A percentile compares a stretch with the other conserved stretches of the same genome.
Evolutionary conservation across 106 monocot species (phyloP).

Genomic region (Acorus gramineus): DNA sequence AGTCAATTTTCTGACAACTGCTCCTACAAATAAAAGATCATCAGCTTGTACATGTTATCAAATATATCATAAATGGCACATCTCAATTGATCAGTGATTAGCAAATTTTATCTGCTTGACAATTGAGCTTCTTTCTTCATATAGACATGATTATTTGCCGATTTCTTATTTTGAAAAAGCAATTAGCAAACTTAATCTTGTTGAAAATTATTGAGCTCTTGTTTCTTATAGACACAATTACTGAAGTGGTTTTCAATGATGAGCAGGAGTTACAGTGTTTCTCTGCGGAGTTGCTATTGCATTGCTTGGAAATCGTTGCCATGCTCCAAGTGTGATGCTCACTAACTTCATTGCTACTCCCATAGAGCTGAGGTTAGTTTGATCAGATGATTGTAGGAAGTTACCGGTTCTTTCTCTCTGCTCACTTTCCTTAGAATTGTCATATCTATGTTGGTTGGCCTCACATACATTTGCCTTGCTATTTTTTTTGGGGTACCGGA

Average conservation of each 20-base stretch:
- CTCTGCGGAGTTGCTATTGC: conserved; percentile 78
- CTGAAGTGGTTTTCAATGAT: not conserved
- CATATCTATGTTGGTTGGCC: too few relatives aligned
- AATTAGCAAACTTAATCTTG: not conserved
- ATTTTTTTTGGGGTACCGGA: too few relatives aligned
- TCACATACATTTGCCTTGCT: too few relatives aligned
- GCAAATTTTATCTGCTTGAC: too few relatives aligned
- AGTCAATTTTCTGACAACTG: too few relatives aligned
- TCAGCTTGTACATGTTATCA: too few relatives aligned
- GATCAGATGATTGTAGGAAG: not conserved
- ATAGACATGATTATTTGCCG: too few relatives aligned
- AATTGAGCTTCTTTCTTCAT: too few relatives aligned
- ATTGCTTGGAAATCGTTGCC: conserved; percentile 49
- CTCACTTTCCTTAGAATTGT: not conserved
- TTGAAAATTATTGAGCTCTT: not conserved
- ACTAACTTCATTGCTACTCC: conserved; percentile 80
- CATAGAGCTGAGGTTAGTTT: conserved; percentile 64
- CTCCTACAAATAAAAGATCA: too few relatives aligned
- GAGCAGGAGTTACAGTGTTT: conserved; percentile 62
- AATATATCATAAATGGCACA: too few relatives aligned
- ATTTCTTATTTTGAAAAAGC: not conserved
- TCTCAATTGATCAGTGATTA: too few relatives aligned
- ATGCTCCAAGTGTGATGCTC: conserved; percentile 68
- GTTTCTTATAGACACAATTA: not conserved
- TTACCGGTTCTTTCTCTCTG: not conserved